Base-by-base conservation (phyloP, 495 filamentous ascomycete genomes). In the Immersiella caudata region DNA sequence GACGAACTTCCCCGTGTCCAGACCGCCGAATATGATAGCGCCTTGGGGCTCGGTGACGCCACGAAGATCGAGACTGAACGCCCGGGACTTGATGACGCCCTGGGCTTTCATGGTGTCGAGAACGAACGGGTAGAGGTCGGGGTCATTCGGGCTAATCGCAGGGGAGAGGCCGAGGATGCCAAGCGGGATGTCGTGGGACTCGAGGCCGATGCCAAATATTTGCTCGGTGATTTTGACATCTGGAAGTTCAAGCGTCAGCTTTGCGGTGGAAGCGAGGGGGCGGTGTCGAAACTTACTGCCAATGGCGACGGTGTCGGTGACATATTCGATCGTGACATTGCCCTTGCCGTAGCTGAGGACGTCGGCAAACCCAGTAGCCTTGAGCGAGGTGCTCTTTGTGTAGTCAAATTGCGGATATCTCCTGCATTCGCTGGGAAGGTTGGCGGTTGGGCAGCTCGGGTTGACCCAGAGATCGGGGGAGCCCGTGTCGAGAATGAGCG, bases 1-100 rank as follows among this genome's bases (percentile, higher is more conserved):
- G 20, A 80, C 79, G 73, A 87, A 95, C 69, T 92, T 94, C 56
- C 82, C 68, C n/a, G 70, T 72, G 73, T 96, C 87, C 46, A 96
- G 79, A 35, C 92, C 92, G 21, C 92, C 92, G 68, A 96, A 96
- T 33, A 94, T 83, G 67, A 96, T 88, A 24, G 88, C 71, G 24
- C 94, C 94, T 21, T 73, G 63, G 33, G 79, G 72, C 67, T 78
- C 73, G 40, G 76, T 73, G 66, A 80, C 77, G 58, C 75, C 73
- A 11, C 90, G 83, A 1, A 90, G 79, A 62, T 91, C 88, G 20
- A 94, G 76, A 58, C 87, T 90, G 75, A 93, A 96, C 22, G 92
- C 86, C 67, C 85, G 89, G 24, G 87, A 89, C 57, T 89, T 83
- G 72, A 91, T 92, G 35, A 88, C 52, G 5, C 85, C 87, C 54